These are phyloP conservation scores for Lasiodiplodia hormozganensis DNA, from an alignment of 2,329 filamentous ascomycete genomes.

Conservation along the genomic window DNA sequence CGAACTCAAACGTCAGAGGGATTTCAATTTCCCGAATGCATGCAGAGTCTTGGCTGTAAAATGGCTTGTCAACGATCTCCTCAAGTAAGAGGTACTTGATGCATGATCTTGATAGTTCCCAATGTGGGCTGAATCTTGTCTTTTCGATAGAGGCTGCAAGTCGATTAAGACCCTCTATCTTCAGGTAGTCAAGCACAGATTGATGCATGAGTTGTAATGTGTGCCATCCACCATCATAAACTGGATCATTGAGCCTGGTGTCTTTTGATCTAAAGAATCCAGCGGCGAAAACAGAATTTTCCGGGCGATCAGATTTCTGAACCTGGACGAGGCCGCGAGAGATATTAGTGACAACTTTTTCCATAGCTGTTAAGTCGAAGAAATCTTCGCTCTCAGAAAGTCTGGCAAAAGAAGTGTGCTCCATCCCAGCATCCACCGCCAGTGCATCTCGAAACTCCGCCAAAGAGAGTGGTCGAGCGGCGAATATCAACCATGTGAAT, in stretches of 20 bases:
- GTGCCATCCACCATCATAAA: no score
- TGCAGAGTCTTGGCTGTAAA: no score
- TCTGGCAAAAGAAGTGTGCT: no score
- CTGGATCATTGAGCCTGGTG: no score
- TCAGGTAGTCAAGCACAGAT: neutral
- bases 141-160: neutral
- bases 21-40: neutral
- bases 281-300: no score
- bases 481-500: neutral
- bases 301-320: no score
- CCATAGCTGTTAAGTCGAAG: no score
- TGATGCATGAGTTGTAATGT: no score
- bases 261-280: no score
- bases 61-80: neutral
- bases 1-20: neutral
- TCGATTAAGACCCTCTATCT: neutral
- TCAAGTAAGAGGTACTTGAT: neutral
- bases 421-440: neutral
- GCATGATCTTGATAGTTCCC: neutral
- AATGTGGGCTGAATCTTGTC: neutral
- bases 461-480: neutral
- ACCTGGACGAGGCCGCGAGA: no score
- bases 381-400: no score
- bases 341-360: no score
- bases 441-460: neutral